phyloP scores from a whole-genome alignment of 2,329 filamentous ascomycete species.

The Fulvia fulva region DNA sequence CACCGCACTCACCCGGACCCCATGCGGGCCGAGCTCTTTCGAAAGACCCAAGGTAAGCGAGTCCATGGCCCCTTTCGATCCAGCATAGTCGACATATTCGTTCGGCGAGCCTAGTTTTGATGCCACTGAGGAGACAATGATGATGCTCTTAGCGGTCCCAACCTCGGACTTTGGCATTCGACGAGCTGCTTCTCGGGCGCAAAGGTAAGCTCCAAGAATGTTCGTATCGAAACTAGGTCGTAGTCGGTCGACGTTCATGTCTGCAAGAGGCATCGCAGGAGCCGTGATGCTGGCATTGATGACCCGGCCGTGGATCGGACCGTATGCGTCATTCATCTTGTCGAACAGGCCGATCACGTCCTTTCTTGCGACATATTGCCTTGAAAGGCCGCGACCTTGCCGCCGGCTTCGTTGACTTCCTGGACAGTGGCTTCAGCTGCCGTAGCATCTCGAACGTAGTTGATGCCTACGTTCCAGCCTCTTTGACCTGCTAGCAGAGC shows the following conservation, averaged over 20 bases:
- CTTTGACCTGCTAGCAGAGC: conserved; percentile 22
- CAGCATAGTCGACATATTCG: conserved; percentile 30
- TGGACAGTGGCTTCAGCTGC: conserved; percentile 20
- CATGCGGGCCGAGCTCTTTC: conserved; percentile 26
- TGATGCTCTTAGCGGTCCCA: conserved; percentile 19
- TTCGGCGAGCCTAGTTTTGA: conserved; percentile 26
- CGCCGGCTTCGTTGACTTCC: conserved; percentile 22
- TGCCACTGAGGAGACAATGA: conserved; percentile 28
- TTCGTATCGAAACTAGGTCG: conserved; percentile 26
- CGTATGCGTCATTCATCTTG: conserved; percentile 20
- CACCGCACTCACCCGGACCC: conserved; percentile 27
- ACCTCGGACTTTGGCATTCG: conserved; percentile 16
- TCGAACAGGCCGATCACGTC: conserved; percentile 25
- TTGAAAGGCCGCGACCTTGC: conserved; percentile 16
- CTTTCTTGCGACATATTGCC: conserved; percentile 23
- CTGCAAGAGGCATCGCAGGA: conserved; percentile 20
- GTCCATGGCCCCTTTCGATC: conserved; percentile 29
- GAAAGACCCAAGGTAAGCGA: conserved; percentile 25
- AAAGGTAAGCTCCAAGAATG: conserved; percentile 27
- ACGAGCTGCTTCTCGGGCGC: conserved; percentile 27
- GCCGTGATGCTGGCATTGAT: conserved; percentile 30
- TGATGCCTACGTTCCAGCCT: conserved; percentile 28
- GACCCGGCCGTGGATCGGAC: conserved; percentile 24
- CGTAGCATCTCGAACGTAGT: conserved; percentile 21
- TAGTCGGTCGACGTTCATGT: conserved; percentile 24